Percentiles rank a stretch among this genome's conserved stretches.
Evolutionary conservation across 2,329 filamentous ascomycete species (phyloP).

Genomic region (Hypoxylon sp.): DNA sequence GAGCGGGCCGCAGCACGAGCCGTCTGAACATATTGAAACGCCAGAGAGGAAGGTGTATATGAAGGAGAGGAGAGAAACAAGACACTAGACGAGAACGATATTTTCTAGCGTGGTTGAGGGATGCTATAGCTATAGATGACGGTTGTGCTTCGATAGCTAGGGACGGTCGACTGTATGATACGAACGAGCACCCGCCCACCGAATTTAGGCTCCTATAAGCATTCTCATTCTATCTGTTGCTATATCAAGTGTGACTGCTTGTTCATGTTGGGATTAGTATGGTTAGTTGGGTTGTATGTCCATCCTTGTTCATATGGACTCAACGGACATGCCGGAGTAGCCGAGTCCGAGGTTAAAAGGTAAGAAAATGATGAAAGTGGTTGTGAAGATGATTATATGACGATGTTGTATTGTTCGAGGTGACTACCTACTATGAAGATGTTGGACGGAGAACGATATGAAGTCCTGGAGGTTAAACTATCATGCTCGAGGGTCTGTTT

Average conservation of each 20-base stretch:
- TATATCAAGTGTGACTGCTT: neutral
- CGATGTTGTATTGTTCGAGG: neutral
- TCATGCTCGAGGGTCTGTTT: neutral
- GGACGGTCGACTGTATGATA: constrained; percentile 49
- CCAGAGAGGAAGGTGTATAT: constrained; percentile 2
- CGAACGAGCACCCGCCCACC: constrained; percentile 38
- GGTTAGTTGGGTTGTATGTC: neutral
- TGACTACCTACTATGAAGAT: neutral
- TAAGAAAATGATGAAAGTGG: neutral
- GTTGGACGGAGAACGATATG: neutral
- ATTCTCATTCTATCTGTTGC: constrained; percentile 19
- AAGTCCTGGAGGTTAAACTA: neutral
- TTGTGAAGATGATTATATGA: neutral
- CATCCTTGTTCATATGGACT: neutral
- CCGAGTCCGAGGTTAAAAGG: neutral
- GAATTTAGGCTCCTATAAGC: constrained; percentile 43
- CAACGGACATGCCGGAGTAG: neutral
- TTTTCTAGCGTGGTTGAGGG: constrained; percentile 24
- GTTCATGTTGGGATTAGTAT: neutral
- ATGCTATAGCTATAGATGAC: constrained; percentile 43
- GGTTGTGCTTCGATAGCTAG: constrained; percentile 39
- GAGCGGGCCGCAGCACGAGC: constrained; percentile 64
- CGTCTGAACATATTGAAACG: constrained; percentile 31
- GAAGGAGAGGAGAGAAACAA: constrained; percentile 17
- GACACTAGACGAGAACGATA: constrained; percentile 41